These are phyloP conservation scores for Arachnopeziza araneosa DNA, from an alignment of 2,329 filamentous ascomycete species.

Conservation along the genomic window DNA sequence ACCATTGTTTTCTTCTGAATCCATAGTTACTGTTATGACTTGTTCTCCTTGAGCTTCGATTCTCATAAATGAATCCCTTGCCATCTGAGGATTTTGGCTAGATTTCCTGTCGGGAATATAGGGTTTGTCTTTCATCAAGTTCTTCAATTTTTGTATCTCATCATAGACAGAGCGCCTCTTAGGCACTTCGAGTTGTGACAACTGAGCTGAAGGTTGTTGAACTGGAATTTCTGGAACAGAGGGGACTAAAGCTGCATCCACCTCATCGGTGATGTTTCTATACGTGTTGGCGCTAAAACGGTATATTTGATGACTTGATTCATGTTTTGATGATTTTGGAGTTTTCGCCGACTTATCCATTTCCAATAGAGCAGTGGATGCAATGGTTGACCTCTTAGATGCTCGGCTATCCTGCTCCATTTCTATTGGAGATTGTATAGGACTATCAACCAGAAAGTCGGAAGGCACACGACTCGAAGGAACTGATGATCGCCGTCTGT, in stretches of 20 bases:
- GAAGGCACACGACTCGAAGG: slow-evolving; percentile 37
- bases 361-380: slow-evolving; percentile 11
- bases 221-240: slow-evolving; percentile 35
- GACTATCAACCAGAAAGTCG: slow-evolving; percentile 16
- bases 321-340: background rate
- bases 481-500: slow-evolving; percentile 36
- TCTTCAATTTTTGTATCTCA: slow-evolving; percentile 34
- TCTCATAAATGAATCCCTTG: slow-evolving; percentile 10
- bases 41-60: slow-evolving; percentile 29
- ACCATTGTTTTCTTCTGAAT: slow-evolving; percentile 27
- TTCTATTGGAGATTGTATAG: slow-evolving; percentile 16
- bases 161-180: slow-evolving; percentile 10
- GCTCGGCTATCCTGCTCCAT: slow-evolving; percentile 23
- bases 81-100: slow-evolving; percentile 37
- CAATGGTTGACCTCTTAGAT: slow-evolving; percentile 28
- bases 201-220: slow-evolving; percentile 5
- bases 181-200: slow-evolving; percentile 7
- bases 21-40: slow-evolving; percentile 42
- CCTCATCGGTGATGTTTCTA: slow-evolving; percentile 31
- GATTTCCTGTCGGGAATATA: slow-evolving; percentile 22
- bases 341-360: background rate
- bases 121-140: slow-evolving; percentile 21
- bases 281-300: slow-evolving; percentile 31
- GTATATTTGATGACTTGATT: slow-evolving; percentile 12
- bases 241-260: slow-evolving; percentile 24